Conservation (phyloP, 208 protist genomes). For the Leishmania aethiopica region DNA sequence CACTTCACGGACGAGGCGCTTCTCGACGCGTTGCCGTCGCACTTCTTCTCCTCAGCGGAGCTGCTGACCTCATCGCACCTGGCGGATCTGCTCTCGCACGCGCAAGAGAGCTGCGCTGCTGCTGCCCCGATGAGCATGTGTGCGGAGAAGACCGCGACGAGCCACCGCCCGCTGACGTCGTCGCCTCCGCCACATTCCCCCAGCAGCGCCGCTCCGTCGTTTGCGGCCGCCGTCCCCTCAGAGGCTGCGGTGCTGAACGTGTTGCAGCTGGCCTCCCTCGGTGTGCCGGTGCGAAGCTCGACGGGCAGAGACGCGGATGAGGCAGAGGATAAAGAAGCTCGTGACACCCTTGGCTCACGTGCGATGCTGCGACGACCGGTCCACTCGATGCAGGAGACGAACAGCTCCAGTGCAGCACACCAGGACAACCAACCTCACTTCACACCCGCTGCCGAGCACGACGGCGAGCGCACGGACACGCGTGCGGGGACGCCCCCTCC, state of each 20-base stretch:
- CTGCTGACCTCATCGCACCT: slow-evolving; percentile 12
- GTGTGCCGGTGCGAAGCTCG: slow-evolving; percentile 1
- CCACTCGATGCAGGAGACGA: neutral
- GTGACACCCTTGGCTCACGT: neutral
- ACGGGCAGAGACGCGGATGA: neutral
- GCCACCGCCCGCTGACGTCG: neutral
- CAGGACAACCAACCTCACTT: neutral
- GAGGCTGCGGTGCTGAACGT: slow-evolving; percentile 1
- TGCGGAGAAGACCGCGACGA: neutral
- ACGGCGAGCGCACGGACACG: neutral
- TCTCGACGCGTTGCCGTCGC: slow-evolving; percentile 2
- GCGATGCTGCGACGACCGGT: neutral
- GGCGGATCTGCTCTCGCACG: neutral
- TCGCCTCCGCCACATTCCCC: neutral
- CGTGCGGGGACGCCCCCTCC: neutral
- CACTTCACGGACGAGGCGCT: neutral
- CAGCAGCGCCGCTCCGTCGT: neutral
- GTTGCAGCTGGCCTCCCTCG: slow-evolving; percentile 3
- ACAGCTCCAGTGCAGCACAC: neutral
- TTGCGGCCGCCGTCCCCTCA: neutral
- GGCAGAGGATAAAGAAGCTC: neutral
- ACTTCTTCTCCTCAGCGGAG: slow-evolving; percentile 17
- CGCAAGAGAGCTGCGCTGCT: neutral
- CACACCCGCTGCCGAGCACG: neutral
- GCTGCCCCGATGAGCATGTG: neutral